Conservation (phyloP, 2,329 filamentous ascomycete genomes). For the Aspergillus intermedius region DNA sequence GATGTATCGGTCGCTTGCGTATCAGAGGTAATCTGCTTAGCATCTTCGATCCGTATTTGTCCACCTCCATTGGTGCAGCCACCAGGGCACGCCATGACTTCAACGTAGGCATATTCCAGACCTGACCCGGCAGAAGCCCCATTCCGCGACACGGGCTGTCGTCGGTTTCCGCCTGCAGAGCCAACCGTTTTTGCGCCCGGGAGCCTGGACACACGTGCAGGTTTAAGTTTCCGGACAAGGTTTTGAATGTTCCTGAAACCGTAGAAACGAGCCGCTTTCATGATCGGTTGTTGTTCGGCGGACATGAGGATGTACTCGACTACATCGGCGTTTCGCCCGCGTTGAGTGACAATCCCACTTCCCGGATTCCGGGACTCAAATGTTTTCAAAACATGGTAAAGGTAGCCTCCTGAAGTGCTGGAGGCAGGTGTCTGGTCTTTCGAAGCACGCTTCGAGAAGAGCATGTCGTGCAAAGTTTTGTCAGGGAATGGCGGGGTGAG, state of each 20-base stretch:
- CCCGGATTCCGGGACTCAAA: slow-evolving; percentile 65
- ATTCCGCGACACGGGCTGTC: slow-evolving; percentile 26
- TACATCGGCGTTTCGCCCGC: slow-evolving; percentile 85
- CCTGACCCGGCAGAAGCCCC: slow-evolving; percentile 22
- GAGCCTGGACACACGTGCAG: slow-evolving; percentile 68
- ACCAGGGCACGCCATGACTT: slow-evolving; percentile 99
- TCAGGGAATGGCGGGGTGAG: slow-evolving; percentile 64
- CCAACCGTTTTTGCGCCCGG: slow-evolving; percentile 60
- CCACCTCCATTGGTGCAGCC: slow-evolving; percentile 97
- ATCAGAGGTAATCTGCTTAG: slow-evolving; percentile 30
- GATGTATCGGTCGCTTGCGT: slow-evolving; percentile 10
- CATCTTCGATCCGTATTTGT: slow-evolving; percentile 85
- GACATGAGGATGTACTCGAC: slow-evolving; percentile 70
- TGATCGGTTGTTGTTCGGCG: slow-evolving; percentile 51
- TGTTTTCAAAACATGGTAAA: slow-evolving; percentile 74
- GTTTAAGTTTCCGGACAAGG: slow-evolving; percentile 84
- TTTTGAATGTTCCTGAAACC: slow-evolving; percentile 99
- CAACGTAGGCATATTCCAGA: slow-evolving; percentile 81
- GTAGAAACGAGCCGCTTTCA: slow-evolving; percentile 86
- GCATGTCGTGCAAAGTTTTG: slow-evolving; percentile 59
- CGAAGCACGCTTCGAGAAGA: slow-evolving; percentile 55
- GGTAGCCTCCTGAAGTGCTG: slow-evolving; percentile 81
- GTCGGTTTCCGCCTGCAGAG: slow-evolving; percentile 20
- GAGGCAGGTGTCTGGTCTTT: slow-evolving; percentile 46
- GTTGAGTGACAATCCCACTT: slow-evolving; percentile 62